Evolutionary conservation across 75 land plant genomes (phyloP).

Genomic region (Adiantum capillusveneris): DNA sequence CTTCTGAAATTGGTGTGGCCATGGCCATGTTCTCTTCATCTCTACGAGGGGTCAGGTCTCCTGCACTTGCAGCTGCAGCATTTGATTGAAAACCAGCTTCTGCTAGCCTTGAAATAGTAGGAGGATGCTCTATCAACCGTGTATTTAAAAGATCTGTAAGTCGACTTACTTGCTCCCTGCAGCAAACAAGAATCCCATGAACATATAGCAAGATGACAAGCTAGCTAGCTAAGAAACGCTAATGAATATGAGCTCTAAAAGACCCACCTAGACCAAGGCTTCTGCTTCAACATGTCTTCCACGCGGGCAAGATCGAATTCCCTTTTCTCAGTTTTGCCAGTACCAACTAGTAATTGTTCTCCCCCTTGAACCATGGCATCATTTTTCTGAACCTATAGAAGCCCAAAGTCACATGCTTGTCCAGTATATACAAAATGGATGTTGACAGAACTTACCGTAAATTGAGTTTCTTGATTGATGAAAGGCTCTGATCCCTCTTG

Average conservation of each 20-base stretch:
- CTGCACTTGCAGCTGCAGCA: background rate
- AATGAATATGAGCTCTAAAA: background rate
- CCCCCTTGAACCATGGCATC: too few species aligned
- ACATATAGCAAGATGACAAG: background rate
- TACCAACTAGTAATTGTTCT: too few species aligned
- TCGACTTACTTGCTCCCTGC: constrained; percentile 5
- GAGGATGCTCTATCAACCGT: background rate
- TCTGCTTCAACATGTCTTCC: constrained; percentile 1
- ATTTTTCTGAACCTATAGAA: background rate
- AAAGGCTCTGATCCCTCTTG: too few species aligned
- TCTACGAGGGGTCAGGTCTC: background rate
- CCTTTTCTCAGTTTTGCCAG: too few species aligned
- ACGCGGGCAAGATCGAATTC: background rate
- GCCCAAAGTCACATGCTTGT: too few species aligned
- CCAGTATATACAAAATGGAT: too few species aligned
- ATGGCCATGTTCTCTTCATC: background rate
- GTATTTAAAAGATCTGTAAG: background rate
- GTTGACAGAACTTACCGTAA: too few species aligned
- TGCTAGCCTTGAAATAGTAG: background rate
- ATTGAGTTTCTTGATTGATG: too few species aligned
- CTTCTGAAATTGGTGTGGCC: constrained; percentile 16
- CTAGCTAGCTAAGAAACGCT: background rate
- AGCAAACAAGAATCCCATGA: background rate
- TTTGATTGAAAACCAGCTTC: background rate
- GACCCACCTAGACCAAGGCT: background rate